A percentile compares a stretch with the other conserved stretches of the same genome.
Conservation (phyloP, 495 filamentous ascomycete genomes). For the Peziza echinospora region DNA sequence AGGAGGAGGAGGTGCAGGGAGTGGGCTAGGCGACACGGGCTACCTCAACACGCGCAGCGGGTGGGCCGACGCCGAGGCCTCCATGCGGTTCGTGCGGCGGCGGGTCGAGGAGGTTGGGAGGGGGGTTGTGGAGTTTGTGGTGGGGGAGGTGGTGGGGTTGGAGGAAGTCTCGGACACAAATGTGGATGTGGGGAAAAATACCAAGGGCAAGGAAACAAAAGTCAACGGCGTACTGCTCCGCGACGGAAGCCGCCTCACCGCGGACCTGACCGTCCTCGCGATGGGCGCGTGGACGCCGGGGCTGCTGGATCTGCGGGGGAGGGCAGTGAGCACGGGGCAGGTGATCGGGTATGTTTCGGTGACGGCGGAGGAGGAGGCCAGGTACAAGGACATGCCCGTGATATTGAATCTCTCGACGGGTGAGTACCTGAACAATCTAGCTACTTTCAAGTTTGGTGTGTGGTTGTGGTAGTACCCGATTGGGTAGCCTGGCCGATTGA, state of each 20-base stretch:
- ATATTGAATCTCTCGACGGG: constrained; percentile 61
- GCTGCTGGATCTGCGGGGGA: constrained; percentile 57
- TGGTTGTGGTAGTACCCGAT: no score
- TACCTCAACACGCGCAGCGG: constrained; percentile 67
- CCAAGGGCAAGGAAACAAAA: not conserved
- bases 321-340: constrained; percentile 59
- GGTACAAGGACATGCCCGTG: constrained; percentile 43
- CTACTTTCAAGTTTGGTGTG: no score
- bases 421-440: constrained; percentile 19
- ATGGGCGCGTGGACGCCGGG: constrained; percentile 66
- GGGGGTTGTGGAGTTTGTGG: constrained; percentile 39
- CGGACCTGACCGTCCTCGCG: constrained; percentile 58
- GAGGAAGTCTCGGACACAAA: constrained; percentile 20
- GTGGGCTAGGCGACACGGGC: constrained; percentile 38
- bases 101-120: constrained; percentile 28
- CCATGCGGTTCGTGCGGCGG: constrained; percentile 39
- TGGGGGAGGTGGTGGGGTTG: constrained; percentile 38
- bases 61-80: constrained; percentile 63
- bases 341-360: constrained; percentile 53
- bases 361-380: constrained; percentile 41
- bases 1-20: constrained; percentile 24
- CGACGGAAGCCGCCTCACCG: constrained; percentile 32
- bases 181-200: not conserved
- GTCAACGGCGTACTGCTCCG: constrained; percentile 34
- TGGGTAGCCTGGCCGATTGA: no score